Base-by-base conservation (phyloP, 1,284 basidiomycete genomes). In the Sphagnurus paluster region DNA sequence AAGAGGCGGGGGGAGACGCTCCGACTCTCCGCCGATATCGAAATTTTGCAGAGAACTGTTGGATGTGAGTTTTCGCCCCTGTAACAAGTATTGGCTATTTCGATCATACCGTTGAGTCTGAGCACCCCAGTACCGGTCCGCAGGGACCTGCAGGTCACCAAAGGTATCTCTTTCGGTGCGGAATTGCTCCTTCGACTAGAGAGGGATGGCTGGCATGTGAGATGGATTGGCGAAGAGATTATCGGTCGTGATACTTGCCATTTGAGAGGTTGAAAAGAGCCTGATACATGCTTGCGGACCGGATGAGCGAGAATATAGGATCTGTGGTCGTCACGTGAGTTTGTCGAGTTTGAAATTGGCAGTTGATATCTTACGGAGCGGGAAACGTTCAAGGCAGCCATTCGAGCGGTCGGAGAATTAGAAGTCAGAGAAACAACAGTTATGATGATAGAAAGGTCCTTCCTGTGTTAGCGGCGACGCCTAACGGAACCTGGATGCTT, bases 111-210 rank as follows among this genome's bases (percentile, higher is more conserved):
- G 82, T 69, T 99, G 97, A 25, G 97, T 99, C 73, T 99, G 97
- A 14, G 96, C 96, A 52, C 97, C 97, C 94, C 96, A 99, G 74
- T 98, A 98, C 46, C 88, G 82, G 63, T 98, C 90, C 17, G 89
- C 84, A 30, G 97, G 96, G 38, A 99, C 97, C 61, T 92, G 79
- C 45, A 99, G 82, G 46, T 93, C 90, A 39, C 93, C 93, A 64
- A 96, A 96, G 4, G 93, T 95, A 69, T 96, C 93, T 52, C 73
- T 81, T 66, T 93, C 90, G 10, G 71, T 67, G 41, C 89, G 83
- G 67, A 74, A 83, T 47, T 76, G 72, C 62, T 80, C 72, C 21
- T 56, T 59, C 26, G 69, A 62, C 66, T 67, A 57, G n/a, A 33
- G 37, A 3, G 17, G 26, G 21, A 32, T n/a, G 2, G 5, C 34